Conservation (phyloP, 164 flowering plant genomes). For the Pachysandra terminalis region DNA sequence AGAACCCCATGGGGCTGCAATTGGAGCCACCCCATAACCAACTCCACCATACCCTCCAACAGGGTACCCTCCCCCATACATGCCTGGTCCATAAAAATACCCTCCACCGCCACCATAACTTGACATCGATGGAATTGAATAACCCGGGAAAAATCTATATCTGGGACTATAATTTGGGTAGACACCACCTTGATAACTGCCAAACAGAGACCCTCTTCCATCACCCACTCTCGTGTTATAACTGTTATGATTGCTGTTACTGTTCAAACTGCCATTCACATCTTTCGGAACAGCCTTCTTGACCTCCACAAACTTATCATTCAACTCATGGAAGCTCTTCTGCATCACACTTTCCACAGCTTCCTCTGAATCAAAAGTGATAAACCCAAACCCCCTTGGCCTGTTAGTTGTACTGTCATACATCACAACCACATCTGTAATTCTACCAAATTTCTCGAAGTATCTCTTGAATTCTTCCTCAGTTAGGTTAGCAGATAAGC, state of each 20-base stretch:
- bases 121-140: conserved; percentile 17
- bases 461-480: conserved; percentile 56
- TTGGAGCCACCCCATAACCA: conserved; percentile 28
- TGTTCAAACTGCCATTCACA: conserved; percentile 13
- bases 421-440: conserved; percentile 71
- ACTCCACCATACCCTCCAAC: conserved; percentile 31
- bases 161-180: conserved; percentile 26
- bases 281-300: conserved; percentile 76
- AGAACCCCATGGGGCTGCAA: conserved; percentile 30
- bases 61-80: conserved; percentile 34
- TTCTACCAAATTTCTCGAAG: conserved; percentile 63
- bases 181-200: conserved; percentile 19
- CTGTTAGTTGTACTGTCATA: conserved; percentile 51
- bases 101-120: conserved; percentile 24
- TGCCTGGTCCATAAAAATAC: conserved; percentile 26
- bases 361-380: conserved; percentile 68
- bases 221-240: conserved; percentile 17
- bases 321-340: conserved; percentile 51
- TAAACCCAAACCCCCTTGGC: conserved; percentile 79
- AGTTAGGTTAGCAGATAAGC: conserved; percentile 54
- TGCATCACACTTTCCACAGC: conserved; percentile 61
- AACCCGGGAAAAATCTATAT: conserved; percentile 26
- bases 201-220: conserved; percentile 26
- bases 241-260: conserved; percentile 7
- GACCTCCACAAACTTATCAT: conserved; percentile 68